phyloP scores from a whole-genome alignment of 345 rosid genomes.

The Draba incana region DNA sequence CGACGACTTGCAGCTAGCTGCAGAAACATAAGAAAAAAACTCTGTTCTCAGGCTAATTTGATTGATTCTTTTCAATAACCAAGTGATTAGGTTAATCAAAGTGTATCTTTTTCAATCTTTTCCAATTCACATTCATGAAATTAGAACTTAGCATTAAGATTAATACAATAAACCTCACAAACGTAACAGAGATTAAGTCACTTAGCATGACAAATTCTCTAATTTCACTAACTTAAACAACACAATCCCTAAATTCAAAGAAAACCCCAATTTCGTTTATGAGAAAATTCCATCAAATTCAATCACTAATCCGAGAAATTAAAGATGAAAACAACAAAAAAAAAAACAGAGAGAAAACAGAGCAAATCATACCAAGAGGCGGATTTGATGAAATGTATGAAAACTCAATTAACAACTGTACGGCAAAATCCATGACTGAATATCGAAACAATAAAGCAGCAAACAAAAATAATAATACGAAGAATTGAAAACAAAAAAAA shows the following conservation, averaged over 20 bases:
- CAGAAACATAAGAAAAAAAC: slow-evolving; percentile 18
- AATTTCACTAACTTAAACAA: slow-evolving; percentile 1
- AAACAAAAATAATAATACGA: no score
- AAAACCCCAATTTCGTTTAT: no score
- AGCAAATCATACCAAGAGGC: slow-evolving; percentile 41
- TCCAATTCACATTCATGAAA: slow-evolving; percentile 1
- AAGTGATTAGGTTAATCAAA: neutral
- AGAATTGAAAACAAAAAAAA: no score
- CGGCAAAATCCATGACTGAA: no score
- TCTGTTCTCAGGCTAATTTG: no score
- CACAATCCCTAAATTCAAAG: neutral
- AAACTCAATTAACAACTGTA: no score
- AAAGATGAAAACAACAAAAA: neutral
- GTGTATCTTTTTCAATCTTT: neutral
- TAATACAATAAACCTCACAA: neutral
- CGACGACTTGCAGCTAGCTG: slow-evolving; percentile 38
- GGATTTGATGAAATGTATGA: slow-evolving; percentile 51
- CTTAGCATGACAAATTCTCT: neutral
- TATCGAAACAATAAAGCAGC: no score
- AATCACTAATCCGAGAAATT: neutral
- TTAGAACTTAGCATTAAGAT: neutral
- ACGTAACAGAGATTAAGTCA: slow-evolving; percentile 19
- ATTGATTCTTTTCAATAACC: neutral
- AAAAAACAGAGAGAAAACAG: slow-evolving; percentile 23
- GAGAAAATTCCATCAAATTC: neutral